Evolutionary conservation across 345 rosid genomes (phyloP), one percentile per base, ranked within the genome.

Genomic region (Citropsis articulata): DNA sequence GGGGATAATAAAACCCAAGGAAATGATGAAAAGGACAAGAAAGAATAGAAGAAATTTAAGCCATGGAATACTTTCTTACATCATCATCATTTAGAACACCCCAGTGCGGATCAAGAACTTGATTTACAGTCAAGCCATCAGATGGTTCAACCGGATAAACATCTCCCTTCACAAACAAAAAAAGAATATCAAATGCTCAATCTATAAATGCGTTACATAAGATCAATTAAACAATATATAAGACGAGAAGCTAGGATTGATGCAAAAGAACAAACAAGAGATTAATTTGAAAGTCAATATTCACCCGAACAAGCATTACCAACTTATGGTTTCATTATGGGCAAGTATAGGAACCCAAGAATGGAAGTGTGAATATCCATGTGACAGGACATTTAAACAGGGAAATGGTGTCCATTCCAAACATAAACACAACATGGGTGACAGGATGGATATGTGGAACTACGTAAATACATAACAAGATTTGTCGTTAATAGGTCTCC

Each of bases 61-160:
- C 61, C 61, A 45, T 67, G 68, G 56, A 36, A 66, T 72, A 71
- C 9, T 76, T 59, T 69, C 92, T 89, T 89, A 92, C 95, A 83
- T 91, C 90, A 21, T 89, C 92, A 2, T 88, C 92, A 25, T 73
- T 77, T 63, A 90, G 92, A 85, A 91, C 92, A 66, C 97, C 94
- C 97, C 97, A 92, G 62, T 92, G 97, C 69, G 97, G 93, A 79
- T 92, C 95, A 72, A 92, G 97, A 83, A 92, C 86, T 79, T 84
- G 93, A 77, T 84, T 87, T 77, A 81, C 50, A 8, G 68, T 33
- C 78, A 81, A 80, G 73, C 75, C 85, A 83, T 86, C 93, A 79
- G 84, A 25, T 40, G 86, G 61, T 85, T 92, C 94, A 78, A 88
- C 88, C 6, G 97, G 97, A 83, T 92, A 91, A 81, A 92, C 97